Conservation (phyloP, 2,329 filamentous ascomycete species). For the Tolypocladium amazonense region DNA sequence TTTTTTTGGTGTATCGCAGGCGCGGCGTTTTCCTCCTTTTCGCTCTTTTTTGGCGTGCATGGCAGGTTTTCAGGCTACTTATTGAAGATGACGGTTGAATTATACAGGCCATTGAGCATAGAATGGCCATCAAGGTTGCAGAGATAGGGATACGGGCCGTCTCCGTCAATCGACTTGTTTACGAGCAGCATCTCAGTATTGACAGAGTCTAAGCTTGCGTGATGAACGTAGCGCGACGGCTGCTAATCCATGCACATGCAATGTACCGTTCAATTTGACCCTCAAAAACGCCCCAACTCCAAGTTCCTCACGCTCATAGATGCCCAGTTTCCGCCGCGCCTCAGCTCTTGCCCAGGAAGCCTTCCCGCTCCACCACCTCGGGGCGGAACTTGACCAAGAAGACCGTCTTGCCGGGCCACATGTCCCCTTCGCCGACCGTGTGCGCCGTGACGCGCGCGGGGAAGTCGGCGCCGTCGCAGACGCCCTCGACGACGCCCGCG, state of each 20-base stretch:
- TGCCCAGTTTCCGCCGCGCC: not conserved
- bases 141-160: no score
- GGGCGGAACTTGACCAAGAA: constrained; percentile 87
- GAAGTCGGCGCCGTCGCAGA: constrained; percentile 89
- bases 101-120: not conserved
- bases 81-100: not conserved
- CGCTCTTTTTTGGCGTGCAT: not conserved
- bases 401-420: constrained; percentile 95
- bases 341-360: constrained; percentile 55
- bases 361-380: constrained; percentile 88
- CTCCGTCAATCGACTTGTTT: not conserved
- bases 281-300: not conserved
- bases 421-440: constrained; percentile 59
- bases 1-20: not conserved
- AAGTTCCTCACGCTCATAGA: not conserved
- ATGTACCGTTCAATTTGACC: not conserved
- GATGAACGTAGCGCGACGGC: not conserved
- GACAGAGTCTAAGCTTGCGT: not conserved
- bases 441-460: constrained; percentile 85
- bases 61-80: not conserved
- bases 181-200: not conserved
- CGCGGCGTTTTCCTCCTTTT: not conserved
- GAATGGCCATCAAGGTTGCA: not conserved
- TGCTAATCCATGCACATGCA: not conserved
- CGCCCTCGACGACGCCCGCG: constrained; percentile 88